A percentile compares a stretch with the other conserved stretches of the same genome.
phyloP scores from a whole-genome alignment of 768 basidiomycete genomes.

The Calocera cornea region DNA sequence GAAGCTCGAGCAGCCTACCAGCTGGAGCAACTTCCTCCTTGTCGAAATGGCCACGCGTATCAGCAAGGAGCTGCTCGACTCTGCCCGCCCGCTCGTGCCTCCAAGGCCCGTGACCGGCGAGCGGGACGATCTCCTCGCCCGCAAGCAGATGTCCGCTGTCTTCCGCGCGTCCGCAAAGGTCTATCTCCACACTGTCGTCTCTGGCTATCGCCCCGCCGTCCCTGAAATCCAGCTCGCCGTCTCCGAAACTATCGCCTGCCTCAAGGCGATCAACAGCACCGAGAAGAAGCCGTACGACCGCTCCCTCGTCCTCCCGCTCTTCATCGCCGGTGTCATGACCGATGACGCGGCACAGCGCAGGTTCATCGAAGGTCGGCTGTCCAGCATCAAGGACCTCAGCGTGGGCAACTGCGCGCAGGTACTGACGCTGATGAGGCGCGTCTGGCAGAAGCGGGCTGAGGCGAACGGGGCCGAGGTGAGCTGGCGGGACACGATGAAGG shows the following conservation, averaged over 20 bases:
- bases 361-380: slow-evolving; percentile 44
- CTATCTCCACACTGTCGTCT: slow-evolving; percentile 59
- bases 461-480: slow-evolving; percentile 28
- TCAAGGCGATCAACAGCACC: slow-evolving; percentile 30
- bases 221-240: slow-evolving; percentile 53
- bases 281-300: slow-evolving; percentile 41
- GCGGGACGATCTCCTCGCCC: slow-evolving; percentile 31
- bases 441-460: slow-evolving; percentile 52
- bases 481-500: slow-evolving; percentile 46
- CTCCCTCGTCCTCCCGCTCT: slow-evolving; percentile 56
- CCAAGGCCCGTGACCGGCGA: slow-evolving; percentile 6
- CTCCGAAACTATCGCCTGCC: slow-evolving; percentile 33
- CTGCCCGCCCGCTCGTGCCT: slow-evolving; percentile 7
- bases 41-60: not conserved
- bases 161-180: slow-evolving; percentile 53
- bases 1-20: slow-evolving; percentile 51
- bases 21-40: slow-evolving; percentile 4
- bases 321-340: slow-evolving; percentile 59
- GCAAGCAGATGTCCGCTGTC: slow-evolving; percentile 38
- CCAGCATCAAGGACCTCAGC: slow-evolving; percentile 35
- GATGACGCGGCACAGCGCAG: slow-evolving; percentile 46
- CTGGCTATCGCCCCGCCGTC: slow-evolving; percentile 38
- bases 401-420: slow-evolving; percentile 49
- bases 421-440: slow-evolving; percentile 47
- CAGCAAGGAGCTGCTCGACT: slow-evolving; percentile 1